These are phyloP conservation scores for Ilyonectria robusta DNA, from an alignment of 2,329 filamentous ascomycete species.

Conservation along the genomic window DNA sequence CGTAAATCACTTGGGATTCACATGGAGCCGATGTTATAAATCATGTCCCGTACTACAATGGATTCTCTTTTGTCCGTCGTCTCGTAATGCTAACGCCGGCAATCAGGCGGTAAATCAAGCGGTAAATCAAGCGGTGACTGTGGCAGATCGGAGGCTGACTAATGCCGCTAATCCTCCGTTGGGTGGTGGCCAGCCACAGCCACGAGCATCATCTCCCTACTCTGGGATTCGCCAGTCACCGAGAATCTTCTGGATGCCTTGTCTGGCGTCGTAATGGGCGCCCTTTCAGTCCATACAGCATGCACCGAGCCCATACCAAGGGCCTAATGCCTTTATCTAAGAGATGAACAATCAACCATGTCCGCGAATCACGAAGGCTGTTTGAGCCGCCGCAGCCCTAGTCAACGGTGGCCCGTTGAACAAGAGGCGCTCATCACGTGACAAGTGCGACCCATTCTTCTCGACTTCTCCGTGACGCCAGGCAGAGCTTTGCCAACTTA, in stretches of 20 bases:
- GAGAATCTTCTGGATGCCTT: slow-evolving; percentile 42
- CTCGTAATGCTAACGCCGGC: too few species aligned
- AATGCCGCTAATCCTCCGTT: slow-evolving; percentile 13
- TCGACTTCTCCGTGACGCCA: slow-evolving; percentile 43
- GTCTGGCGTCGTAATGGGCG: neutral
- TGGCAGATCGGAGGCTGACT: slow-evolving; percentile 9
- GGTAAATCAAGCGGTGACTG: neutral
- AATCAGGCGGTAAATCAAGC: too few species aligned
- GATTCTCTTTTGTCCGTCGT: too few species aligned
- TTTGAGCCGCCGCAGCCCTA: neutral
- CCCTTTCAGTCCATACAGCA: slow-evolving; percentile 2
- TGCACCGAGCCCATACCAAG: neutral
- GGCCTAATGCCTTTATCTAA: slow-evolving; percentile 1
- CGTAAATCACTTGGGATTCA: neutral
- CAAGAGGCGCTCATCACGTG: slow-evolving; percentile 48
- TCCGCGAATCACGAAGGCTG: slow-evolving; percentile 26
- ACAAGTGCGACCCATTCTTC: slow-evolving; percentile 48
- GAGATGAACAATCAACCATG: slow-evolving; percentile 24
- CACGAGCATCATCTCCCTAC: slow-evolving; percentile 10
- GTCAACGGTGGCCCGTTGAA: slow-evolving; percentile 17
- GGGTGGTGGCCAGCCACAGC: slow-evolving; percentile 5
- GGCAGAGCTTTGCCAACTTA: slow-evolving; percentile 48
- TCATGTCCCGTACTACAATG: neutral
- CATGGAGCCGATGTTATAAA: neutral
- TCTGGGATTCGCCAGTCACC: slow-evolving; percentile 15